Evolutionary conservation across 1,284 basidiomycete species (phyloP), one percentile per base, ranked within the genome.

Genomic region (Pseudozyma sp.): DNA sequence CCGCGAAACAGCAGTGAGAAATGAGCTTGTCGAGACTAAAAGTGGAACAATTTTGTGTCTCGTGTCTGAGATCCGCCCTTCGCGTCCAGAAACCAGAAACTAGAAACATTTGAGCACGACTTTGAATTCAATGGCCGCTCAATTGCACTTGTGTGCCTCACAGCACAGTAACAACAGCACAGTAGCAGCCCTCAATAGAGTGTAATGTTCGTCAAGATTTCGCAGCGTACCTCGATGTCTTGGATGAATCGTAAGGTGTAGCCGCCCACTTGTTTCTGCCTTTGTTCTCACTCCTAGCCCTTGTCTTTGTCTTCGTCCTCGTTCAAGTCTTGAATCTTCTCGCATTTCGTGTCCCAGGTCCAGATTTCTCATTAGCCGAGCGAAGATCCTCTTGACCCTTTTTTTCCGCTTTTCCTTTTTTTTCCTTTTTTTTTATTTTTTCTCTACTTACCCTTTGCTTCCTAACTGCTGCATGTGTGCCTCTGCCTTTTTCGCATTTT

Each of bases 331-430:
- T 31, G 3, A 31, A 31, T 2, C 47, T 12, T 55, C 35, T 42
- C 19, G 13, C 45, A 25, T 39, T 49, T 40, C 31, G 38, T 34
- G 45, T n/a, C 44, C 38, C 21, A 31, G 18, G 13, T 12, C 38
- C 16, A 36, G 31, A n/a, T 18, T 38, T 9, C 48, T 25, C 10
- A 3, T 19, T 66, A 66, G 57, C 63, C 63, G 57, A 66, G 63
- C 63, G 63, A 59, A 66, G 63, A 59, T 66, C 63, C 34, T 63
- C 43, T 18, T 48, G 18, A 35, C 47, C 42, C 35, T 19, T 43
- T 51, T 47, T 18, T 40, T 48, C 44, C 34, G 19, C 40, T 21
- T 14, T 18, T 5, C 44, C 53, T 53, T 48, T n/a, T n/a, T 16
- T 52, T 34, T 47, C 21, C 14, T 38, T 31, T n/a, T 42, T 31